Percentiles rank a stretch among this genome's conserved stretches.
Evolutionary conservation across 495 filamentous ascomycete genomes (phyloP).

Genomic region (Hypomontagnella submonticulosa): DNA sequence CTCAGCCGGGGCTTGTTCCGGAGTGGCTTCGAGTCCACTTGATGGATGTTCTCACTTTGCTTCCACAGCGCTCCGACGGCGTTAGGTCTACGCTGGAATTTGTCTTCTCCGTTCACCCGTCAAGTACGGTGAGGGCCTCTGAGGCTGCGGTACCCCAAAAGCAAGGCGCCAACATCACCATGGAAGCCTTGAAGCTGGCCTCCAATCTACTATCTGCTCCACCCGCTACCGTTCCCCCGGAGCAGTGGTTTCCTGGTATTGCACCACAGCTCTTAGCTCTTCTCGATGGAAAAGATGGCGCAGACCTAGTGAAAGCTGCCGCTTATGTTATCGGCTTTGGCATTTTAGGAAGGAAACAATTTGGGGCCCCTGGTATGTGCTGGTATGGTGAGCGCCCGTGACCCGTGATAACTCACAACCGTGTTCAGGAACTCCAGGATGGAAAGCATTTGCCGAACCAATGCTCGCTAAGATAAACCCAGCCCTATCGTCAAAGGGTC

Average conservation of each 20-base stretch:
- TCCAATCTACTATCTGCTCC: slow-evolving; percentile 71
- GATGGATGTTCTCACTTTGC: slow-evolving; percentile 66
- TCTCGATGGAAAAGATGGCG: slow-evolving; percentile 72
- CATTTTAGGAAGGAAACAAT: slow-evolving; percentile 72
- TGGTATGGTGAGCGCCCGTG: background rate
- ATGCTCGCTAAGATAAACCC: slow-evolving; percentile 72
- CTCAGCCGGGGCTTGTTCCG: slow-evolving; percentile 56
- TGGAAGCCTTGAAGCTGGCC: slow-evolving; percentile 76
- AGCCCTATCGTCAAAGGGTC: slow-evolving; percentile 44
- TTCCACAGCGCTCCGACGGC: slow-evolving; percentile 74
- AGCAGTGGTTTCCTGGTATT: slow-evolving; percentile 70
- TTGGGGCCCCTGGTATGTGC: slow-evolving; percentile 71
- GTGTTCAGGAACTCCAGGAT: slow-evolving; percentile 67
- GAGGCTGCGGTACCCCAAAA: slow-evolving; percentile 56
- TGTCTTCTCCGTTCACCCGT: slow-evolving; percentile 69
- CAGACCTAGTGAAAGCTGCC: slow-evolving; percentile 72
- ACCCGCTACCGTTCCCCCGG: slow-evolving; percentile 66
- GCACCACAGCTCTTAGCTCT: slow-evolving; percentile 73
- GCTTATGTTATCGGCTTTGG: slow-evolving; percentile 80
- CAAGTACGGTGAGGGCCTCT: slow-evolving; percentile 51
- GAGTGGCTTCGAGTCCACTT: slow-evolving; percentile 63
- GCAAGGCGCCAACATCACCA: slow-evolving; percentile 72
- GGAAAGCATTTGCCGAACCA: slow-evolving; percentile 74
- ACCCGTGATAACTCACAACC: slow-evolving; percentile 4
- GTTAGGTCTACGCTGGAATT: slow-evolving; percentile 78